These are phyloP conservation scores for Ascochyta clinopodiicola DNA, from an alignment of 2,329 filamentous ascomycete species.

Conservation along the genomic window DNA sequence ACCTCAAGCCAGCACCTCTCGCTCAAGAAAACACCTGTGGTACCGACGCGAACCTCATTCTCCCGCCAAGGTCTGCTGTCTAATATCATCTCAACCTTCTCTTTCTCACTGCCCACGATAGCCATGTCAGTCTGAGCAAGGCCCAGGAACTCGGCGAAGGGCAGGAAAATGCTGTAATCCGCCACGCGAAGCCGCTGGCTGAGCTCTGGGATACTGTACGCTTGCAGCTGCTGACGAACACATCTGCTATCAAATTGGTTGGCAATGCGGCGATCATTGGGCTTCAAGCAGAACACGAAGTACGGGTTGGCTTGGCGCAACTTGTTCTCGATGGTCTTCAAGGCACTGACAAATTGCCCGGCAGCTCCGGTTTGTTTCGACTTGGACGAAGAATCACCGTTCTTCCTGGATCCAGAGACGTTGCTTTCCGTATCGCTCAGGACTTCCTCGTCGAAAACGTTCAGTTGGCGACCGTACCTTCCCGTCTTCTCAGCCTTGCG, in stretches of 20 bases:
- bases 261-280: slow-evolving; percentile 94
- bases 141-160: slow-evolving; percentile 93
- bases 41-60: slow-evolving; percentile 89
- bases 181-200: slow-evolving; percentile 90
- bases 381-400: slow-evolving; percentile 42
- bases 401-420: slow-evolving; percentile 51
- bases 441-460: slow-evolving; percentile 56
- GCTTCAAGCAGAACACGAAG: slow-evolving; percentile 96
- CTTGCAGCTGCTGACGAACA: slow-evolving; percentile 91
- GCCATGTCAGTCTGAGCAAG: slow-evolving; percentile 83
- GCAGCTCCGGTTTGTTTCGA: slow-evolving; percentile 85
- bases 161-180: slow-evolving; percentile 94
- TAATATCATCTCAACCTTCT: slow-evolving; percentile 89
- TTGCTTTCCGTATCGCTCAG: slow-evolving; percentile 51
- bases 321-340: slow-evolving; percentile 90
- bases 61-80: slow-evolving; percentile 91
- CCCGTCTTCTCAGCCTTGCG: slow-evolving; percentile 68
- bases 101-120: slow-evolving; percentile 88
- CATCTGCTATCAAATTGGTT: slow-evolving; percentile 99
- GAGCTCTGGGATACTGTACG: slow-evolving; percentile 95
- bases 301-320: slow-evolving; percentile 89
- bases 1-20: slow-evolving; percentile 96
- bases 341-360: slow-evolving; percentile 85
- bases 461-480: slow-evolving; percentile 52
- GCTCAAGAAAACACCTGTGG: slow-evolving; percentile 93